Percentiles rank a stretch among this genome's conserved stretches.
Conservation (phyloP, 805 yeast genomes). For the Starmerella sirachaensis region DNA sequence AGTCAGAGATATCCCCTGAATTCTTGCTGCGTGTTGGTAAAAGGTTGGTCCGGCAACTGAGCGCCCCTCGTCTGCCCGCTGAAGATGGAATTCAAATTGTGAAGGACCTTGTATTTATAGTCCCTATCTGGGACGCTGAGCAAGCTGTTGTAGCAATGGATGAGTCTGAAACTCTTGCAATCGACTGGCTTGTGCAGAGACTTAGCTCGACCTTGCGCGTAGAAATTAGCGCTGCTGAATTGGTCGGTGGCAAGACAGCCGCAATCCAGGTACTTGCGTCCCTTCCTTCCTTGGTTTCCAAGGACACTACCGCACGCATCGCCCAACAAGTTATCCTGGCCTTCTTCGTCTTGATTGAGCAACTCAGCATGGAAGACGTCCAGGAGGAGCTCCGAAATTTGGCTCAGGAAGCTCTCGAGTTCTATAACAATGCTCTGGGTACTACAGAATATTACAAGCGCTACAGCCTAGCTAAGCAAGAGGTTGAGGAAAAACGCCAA, state of each 20-base stretch:
- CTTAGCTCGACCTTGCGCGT: slow-evolving; percentile 52
- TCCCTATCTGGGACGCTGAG: slow-evolving; percentile 45
- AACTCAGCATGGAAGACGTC: slow-evolving; percentile 32
- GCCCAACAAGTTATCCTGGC: slow-evolving; percentile 45
- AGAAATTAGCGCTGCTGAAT: slow-evolving; percentile 34
- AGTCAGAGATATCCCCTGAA: slow-evolving; percentile 29
- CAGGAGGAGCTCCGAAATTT: slow-evolving; percentile 37
- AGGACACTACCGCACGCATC: slow-evolving; percentile 32
- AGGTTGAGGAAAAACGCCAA: slow-evolving; percentile 49
- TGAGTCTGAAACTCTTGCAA: slow-evolving; percentile 30
- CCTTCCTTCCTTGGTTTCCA: slow-evolving; percentile 39
- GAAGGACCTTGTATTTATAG: slow-evolving; percentile 51
- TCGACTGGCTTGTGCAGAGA: slow-evolving; percentile 53
- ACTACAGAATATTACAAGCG: slow-evolving; percentile 51
- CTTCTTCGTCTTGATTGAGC: slow-evolving; percentile 34
- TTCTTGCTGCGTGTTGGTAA: slow-evolving; percentile 53
- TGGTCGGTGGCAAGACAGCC: slow-evolving; percentile 50
- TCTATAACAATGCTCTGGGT: slow-evolving; percentile 60
- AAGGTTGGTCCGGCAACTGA: slow-evolving; percentile 61
- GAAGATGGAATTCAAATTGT: slow-evolving; percentile 51
- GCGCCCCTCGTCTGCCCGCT: slow-evolving; percentile 63
- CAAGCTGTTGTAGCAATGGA: background rate
- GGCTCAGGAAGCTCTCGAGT: slow-evolving; percentile 52
- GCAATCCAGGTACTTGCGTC: slow-evolving; percentile 62
- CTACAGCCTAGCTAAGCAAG: slow-evolving; percentile 52